A percentile compares a stretch with the other conserved stretches of the same genome.
These are phyloP conservation scores for Arabis hirsuta DNA, from an alignment of 345 rosid species.

Conservation along the genomic window DNA sequence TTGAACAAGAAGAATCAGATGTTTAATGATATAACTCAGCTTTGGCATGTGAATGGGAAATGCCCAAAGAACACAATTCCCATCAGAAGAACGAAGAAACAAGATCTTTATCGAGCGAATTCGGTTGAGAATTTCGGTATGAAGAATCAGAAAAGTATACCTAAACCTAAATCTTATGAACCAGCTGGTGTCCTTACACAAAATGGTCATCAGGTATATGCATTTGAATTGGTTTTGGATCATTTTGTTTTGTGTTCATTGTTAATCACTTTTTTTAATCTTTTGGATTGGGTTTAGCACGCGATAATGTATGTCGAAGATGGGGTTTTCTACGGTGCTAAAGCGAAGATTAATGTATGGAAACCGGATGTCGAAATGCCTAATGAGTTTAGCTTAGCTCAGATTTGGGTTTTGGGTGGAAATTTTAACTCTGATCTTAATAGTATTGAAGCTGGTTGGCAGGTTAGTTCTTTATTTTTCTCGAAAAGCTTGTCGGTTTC, in stretches of 20 bases:
- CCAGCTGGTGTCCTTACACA: slow-evolving; percentile 68
- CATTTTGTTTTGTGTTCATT: not conserved
- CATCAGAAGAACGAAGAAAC: slow-evolving; percentile 56
- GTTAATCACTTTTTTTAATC: not conserved
- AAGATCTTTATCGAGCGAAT: slow-evolving; percentile 61
- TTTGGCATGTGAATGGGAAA: slow-evolving; percentile 63
- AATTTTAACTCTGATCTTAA: slow-evolving; percentile 72
- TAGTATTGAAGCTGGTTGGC: slow-evolving; percentile 88
- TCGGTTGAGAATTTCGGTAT: slow-evolving; percentile 57
- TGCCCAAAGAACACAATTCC: slow-evolving; percentile 66
- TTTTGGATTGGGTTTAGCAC: slow-evolving; percentile 46
- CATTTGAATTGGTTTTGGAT: not conserved
- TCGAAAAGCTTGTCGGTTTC: not conserved
- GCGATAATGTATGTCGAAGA: slow-evolving; percentile 73
- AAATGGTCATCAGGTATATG: slow-evolving; percentile 52
- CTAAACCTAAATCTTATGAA: slow-evolving; percentile 59
- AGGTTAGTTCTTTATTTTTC: slow-evolving; percentile 42
- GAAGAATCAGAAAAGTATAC: slow-evolving; percentile 55
- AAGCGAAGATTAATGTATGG: slow-evolving; percentile 78
- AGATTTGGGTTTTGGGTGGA: slow-evolving; percentile 76
- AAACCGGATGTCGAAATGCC: slow-evolving; percentile 66
- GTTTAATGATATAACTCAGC: slow-evolving; percentile 47
- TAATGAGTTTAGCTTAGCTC: slow-evolving; percentile 75
- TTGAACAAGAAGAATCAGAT: slow-evolving; percentile 23
- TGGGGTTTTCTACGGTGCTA: slow-evolving; percentile 69